Percentiles rank a stretch among this genome's conserved stretches.
phyloP scores from a whole-genome alignment of 495 filamentous ascomycete genomes.

The Penicillium odoratum region DNA sequence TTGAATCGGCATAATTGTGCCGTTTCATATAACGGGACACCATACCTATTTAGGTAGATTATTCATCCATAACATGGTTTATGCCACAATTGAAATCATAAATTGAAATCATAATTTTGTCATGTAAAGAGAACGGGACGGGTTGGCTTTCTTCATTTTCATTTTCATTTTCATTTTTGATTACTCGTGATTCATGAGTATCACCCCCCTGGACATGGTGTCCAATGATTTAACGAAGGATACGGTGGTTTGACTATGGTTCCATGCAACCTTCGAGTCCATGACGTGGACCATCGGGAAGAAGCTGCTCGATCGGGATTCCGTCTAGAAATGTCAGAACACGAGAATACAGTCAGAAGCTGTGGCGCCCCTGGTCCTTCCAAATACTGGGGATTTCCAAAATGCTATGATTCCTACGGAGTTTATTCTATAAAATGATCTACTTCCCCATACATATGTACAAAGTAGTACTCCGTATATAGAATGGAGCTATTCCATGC shows the following conservation, averaged over 20 bases:
- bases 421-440: too few species aligned
- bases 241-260: background rate
- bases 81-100: background rate
- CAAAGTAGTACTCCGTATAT: too few species aligned
- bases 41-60: background rate
- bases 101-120: background rate
- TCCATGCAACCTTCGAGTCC: slow-evolving; percentile 13
- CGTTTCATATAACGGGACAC: background rate
- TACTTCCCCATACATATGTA: too few species aligned
- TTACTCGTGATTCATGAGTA: background rate
- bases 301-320: background rate
- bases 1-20: background rate
- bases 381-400: too few species aligned
- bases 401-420: too few species aligned
- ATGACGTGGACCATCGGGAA: slow-evolving; percentile 25
- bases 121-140: background rate
- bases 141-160: too few species aligned
- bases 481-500: too few species aligned
- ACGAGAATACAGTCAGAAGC: background rate
- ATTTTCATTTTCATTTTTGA: too few species aligned
- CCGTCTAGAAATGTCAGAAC: background rate
- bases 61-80: background rate
- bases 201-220: background rate
- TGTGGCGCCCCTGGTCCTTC: background rate
- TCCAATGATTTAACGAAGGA: background rate